phyloP scores from a whole-genome alignment of 1,139 yeast genomes.

The Nematodospora anomalae region DNA sequence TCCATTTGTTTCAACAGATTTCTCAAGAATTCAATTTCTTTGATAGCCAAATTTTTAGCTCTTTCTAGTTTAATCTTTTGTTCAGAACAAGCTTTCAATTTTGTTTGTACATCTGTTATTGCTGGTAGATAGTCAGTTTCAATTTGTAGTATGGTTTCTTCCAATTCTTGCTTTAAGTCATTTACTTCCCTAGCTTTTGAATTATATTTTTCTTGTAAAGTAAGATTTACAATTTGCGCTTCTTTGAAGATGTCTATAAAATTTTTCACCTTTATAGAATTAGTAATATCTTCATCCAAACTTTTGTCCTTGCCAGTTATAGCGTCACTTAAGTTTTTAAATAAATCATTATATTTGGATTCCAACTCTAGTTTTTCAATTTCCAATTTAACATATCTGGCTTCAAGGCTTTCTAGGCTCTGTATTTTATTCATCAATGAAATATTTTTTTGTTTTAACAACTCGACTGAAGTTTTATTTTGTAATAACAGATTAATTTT shows the following conservation, averaged over 20 bases:
- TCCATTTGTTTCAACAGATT: constrained; percentile 40
- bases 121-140: constrained; percentile 20
- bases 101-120: constrained; percentile 17
- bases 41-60: constrained; percentile 53
- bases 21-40: constrained; percentile 62
- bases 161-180: constrained; percentile 25
- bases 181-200: constrained; percentile 13
- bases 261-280: constrained; percentile 22
- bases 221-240: constrained; percentile 38
- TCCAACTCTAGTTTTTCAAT: constrained; percentile 52
- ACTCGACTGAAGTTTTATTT: constrained; percentile 39
- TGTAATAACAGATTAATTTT: constrained; percentile 36
- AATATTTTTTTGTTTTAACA: constrained; percentile 40
- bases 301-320: constrained; percentile 12
- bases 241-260: constrained; percentile 37
- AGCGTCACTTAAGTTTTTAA: constrained; percentile 30
- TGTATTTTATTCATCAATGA: constrained; percentile 37
- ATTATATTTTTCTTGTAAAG: constrained; percentile 39
- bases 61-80: constrained; percentile 47
- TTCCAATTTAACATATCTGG: constrained; percentile 50
- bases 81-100: constrained; percentile 22
- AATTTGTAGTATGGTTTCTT: constrained; percentile 11
- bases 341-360: constrained; percentile 38
- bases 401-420: constrained; percentile 45
- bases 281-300: constrained; percentile 13